A percentile compares a stretch with the other conserved stretches of the same genome.
Conservation (phyloP, 1,139 yeast species). For the Suhomyces bribrorum region DNA sequence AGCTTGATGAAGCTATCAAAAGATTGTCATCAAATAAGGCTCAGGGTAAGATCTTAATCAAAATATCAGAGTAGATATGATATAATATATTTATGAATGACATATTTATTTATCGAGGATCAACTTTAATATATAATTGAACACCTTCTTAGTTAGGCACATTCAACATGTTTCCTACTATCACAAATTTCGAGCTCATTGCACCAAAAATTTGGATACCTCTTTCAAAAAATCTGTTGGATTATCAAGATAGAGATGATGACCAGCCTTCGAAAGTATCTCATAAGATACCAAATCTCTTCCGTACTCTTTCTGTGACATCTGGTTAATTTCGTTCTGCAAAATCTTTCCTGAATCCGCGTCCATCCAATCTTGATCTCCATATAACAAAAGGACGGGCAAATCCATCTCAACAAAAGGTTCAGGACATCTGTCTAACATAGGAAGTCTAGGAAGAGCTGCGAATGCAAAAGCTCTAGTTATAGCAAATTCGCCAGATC, state of each 20-base stretch:
- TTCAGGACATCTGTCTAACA: slow-evolving; percentile 45
- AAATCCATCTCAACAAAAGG: slow-evolving; percentile 36
- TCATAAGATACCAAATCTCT: slow-evolving; percentile 35
- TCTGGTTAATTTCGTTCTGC: slow-evolving; percentile 38
- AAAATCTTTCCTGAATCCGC: slow-evolving; percentile 44
- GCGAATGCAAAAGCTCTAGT: slow-evolving; percentile 42
- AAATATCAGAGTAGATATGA: slow-evolving; percentile 17
- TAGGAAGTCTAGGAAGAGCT: slow-evolving; percentile 43
- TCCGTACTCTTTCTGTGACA: slow-evolving; percentile 20
- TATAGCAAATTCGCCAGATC: slow-evolving; percentile 51
- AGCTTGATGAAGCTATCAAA: slow-evolving; percentile 51
- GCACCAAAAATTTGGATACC: slow-evolving; percentile 10
- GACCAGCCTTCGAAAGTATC: slow-evolving; percentile 41
- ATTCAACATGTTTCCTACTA: no score
- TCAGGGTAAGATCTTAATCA: slow-evolving; percentile 62
- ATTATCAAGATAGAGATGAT: slow-evolving; percentile 77
- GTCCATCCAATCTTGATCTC: slow-evolving; percentile 53
- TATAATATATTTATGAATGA: no score
- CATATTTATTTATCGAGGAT: no score
- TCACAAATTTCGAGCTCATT: no score
- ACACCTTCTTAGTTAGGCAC: neutral
- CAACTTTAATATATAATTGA: no score
- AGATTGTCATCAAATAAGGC: slow-evolving; percentile 49
- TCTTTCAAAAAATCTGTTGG: slow-evolving; percentile 21
- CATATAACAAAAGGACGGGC: slow-evolving; percentile 49